phyloP scores from a whole-genome alignment of 2,329 filamentous ascomycete genomes.

The Penicillium freii region DNA sequence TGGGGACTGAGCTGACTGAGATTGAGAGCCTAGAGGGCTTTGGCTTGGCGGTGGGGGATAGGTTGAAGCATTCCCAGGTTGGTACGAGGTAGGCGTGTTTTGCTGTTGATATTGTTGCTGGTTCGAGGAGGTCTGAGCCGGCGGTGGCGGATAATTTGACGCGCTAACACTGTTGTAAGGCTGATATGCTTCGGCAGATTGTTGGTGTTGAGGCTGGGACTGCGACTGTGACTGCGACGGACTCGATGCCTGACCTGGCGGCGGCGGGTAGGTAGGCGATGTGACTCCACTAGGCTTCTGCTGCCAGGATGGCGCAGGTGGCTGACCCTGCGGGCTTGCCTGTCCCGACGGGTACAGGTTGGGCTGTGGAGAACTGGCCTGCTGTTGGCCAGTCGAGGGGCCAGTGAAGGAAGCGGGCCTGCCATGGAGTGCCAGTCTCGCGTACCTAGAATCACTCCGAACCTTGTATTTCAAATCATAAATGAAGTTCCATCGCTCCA shows the following conservation, averaged over 20 bases:
- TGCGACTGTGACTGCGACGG: conserved; percentile 10
- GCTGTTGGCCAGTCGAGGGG: conserved; percentile 19
- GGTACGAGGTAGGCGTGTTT: background rate
- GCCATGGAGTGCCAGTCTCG: conserved; percentile 36
- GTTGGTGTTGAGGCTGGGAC: conserved; percentile 5
- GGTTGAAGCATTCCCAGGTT: conserved; percentile 2
- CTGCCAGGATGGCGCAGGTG: conserved; percentile 13
- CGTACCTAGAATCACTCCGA: conserved; percentile 53
- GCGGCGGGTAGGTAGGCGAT: conserved; percentile 1
- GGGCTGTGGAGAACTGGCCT: conserved; percentile 22
- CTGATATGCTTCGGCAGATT: conserved; percentile 1
- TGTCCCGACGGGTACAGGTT: conserved; percentile 16
- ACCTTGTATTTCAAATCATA: conserved; percentile 75
- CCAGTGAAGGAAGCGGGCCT: conserved; percentile 29
- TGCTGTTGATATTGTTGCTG: conserved; percentile 13
- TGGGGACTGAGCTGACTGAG: conserved; percentile 9
- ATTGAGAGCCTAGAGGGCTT: background rate
- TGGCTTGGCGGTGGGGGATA: conserved; percentile 10
- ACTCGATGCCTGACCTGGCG: background rate
- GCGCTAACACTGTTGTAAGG: conserved; percentile 2
- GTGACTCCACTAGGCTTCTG: background rate
- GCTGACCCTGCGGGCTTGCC: conserved; percentile 17
- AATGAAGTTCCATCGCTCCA: conserved; percentile 89
- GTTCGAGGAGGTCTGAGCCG: conserved; percentile 8
- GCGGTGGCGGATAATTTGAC: conserved; percentile 6